A percentile compares a stretch with the other conserved stretches of the same genome.
phyloP scores from a whole-genome alignment of 371 early-diverging fungal genomes.

The Sporodiniella umbellata region DNA sequence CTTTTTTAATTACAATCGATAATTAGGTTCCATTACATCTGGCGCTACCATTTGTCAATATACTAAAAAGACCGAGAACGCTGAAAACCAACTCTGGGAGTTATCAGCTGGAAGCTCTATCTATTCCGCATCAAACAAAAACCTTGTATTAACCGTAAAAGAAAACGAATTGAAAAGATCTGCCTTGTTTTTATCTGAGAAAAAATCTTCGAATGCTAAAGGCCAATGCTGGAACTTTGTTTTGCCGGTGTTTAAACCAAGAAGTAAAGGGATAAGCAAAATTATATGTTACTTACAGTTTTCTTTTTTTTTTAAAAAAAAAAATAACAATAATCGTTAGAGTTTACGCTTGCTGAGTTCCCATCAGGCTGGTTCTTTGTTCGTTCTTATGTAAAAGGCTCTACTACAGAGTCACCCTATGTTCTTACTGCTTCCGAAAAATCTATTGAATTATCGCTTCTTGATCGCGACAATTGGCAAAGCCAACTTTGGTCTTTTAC shows the following conservation, averaged over 20 bases:
- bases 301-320: no score
- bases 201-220: conserved; percentile 24
- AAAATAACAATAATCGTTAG: no score
- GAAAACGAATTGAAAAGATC: conserved; percentile 24
- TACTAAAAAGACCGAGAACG: conserved; percentile 29
- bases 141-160: conserved; percentile 31
- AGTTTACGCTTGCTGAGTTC: conserved; percentile 39
- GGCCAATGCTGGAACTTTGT: conserved; percentile 51
- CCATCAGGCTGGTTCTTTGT: conserved; percentile 48
- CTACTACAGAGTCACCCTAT: conserved; percentile 37
- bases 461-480: conserved; percentile 36
- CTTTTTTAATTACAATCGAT: no score
- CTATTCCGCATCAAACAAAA: conserved; percentile 16
- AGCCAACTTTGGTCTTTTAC: conserved; percentile 50
- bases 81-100: conserved; percentile 40
- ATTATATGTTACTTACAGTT: no score
- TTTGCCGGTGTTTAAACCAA: conserved; percentile 47
- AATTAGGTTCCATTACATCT: conserved; percentile 24
- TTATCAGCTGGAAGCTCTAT: conserved; percentile 37
- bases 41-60: conserved; percentile 41
- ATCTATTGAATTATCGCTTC: conserved; percentile 16
- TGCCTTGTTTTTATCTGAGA: conserved; percentile 21
- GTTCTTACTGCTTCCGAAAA: conserved; percentile 33
- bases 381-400: conserved; percentile 20
- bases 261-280: conserved; percentile 37